These are phyloP conservation scores for Fusarium nelsonii DNA, from an alignment of 2,329 filamentous ascomycete genomes.

Conservation along the genomic window DNA sequence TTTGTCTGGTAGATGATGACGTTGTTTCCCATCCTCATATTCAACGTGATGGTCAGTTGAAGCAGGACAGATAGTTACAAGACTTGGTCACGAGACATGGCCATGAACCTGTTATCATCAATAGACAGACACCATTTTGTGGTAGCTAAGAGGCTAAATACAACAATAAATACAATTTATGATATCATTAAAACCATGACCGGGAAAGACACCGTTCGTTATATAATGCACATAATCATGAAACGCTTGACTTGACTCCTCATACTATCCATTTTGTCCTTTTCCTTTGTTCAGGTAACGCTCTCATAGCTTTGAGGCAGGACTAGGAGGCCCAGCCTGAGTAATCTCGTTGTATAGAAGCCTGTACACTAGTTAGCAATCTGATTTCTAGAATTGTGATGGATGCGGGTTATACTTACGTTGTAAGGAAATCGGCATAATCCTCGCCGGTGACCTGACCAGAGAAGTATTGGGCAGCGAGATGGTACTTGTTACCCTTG, in stretches of 20 bases:
- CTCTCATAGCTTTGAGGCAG: slow-evolving; percentile 73
- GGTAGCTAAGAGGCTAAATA: slow-evolving; percentile 7
- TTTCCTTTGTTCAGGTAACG: slow-evolving; percentile 3
- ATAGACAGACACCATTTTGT: slow-evolving; percentile 21
- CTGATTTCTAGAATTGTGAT: not conserved
- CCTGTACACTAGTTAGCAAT: slow-evolving; percentile 57
- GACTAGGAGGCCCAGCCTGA: slow-evolving; percentile 70
- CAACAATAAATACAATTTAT: slow-evolving; percentile 24
- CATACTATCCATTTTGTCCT: slow-evolving; percentile 9
- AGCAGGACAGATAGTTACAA: not conserved
- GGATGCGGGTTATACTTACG: slow-evolving; percentile 63
- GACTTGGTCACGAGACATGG: not conserved
- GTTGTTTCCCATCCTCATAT: not conserved
- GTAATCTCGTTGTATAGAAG: slow-evolving; percentile 92
- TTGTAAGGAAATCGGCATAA: slow-evolving; percentile 94
- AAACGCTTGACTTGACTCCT: slow-evolving; percentile 33
- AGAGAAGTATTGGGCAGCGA: slow-evolving; percentile 93
- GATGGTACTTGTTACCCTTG: slow-evolving; percentile 90
- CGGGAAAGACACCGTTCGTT: slow-evolving; percentile 8
- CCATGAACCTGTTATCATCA: not conserved
- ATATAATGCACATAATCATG: slow-evolving; percentile 30
- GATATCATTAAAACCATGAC: slow-evolving; percentile 33
- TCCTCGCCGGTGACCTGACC: slow-evolving; percentile 96
- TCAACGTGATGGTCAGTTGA: not conserved
- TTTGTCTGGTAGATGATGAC: not conserved